A percentile compares a stretch with the other conserved stretches of the same genome.
Conservation (phyloP, 2,329 filamentous ascomycete species). For the Colletotrichum endophyticum region DNA sequence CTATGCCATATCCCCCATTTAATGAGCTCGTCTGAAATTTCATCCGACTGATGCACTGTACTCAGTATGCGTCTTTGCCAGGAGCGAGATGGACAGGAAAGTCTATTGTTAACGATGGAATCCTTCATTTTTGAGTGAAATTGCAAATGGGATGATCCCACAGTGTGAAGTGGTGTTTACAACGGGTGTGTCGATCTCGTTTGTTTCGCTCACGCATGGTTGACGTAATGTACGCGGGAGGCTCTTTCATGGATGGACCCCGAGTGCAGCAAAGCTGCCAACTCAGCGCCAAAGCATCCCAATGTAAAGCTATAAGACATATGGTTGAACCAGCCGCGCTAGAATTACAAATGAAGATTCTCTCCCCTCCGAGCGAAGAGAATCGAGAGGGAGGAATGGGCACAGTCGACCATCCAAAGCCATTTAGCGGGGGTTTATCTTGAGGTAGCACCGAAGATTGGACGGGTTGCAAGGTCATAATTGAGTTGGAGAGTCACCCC, state of each 20-base stretch:
- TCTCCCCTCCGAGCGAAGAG: neutral
- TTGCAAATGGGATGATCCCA: neutral
- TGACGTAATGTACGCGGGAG: neutral
- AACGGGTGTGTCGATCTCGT: neutral
- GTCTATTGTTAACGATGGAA: neutral
- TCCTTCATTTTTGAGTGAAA: neutral
- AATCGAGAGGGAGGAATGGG: neutral
- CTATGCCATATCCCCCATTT: neutral
- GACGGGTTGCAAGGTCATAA: neutral
- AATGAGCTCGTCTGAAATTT: neutral
- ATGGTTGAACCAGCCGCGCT: neutral
- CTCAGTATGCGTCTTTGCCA: neutral
- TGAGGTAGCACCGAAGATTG: conserved; percentile 6
- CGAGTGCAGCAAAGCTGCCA: neutral
- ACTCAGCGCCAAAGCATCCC: neutral
- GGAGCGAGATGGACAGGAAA: neutral
- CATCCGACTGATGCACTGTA: neutral
- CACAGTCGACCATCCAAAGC: neutral
- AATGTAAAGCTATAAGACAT: neutral
- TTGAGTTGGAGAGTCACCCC: neutral
- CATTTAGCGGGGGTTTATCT: neutral
- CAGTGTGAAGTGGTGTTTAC: neutral
- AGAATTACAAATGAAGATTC: neutral
- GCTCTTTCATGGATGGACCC: neutral
- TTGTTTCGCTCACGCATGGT: neutral